Base-by-base conservation (phyloP, 2,329 filamentous ascomycete species). In the Fusarium vanettenii region DNA sequence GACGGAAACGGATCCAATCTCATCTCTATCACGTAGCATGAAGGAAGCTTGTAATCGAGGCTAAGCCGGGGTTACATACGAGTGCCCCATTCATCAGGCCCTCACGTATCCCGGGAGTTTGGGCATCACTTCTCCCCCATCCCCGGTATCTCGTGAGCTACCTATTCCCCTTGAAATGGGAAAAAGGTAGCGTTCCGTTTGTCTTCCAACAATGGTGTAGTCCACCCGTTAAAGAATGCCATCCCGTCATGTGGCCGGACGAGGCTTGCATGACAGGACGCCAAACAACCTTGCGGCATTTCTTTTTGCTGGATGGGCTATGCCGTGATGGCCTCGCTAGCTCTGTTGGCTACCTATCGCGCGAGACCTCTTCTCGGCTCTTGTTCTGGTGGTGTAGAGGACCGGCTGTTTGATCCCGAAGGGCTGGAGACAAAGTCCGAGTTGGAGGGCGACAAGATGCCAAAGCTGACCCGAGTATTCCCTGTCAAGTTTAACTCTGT, bases 171-270 rank as follows among this genome's bases (percentile, higher is more conserved):
- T 45, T 45, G 41, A 27, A 18, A 50, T 27, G 16, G 8, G 10
- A 50, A 39, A 14, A 50, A n/a, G 18, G 25, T 14, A 29, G 45
- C 45, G 43, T 48, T 48, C 13, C 14, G 25, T 50, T 29, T 5
- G 16, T 50, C 9, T 50, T 50, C 45, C 18, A 48, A 14, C 43
- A 39, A 27, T 57, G 55, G 55, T 37, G 57, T 62, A 68, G 55
- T 37, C 55, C 25, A 35, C 37, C 33, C 35, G 48, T 64, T 60
- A 39, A 25, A 72, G 64, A 52, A 66, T 68, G 31, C 29, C 33
- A 56, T 31, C 61, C 60, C 62, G 45, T 69, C 71, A 72, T 74
- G 68, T 72, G 68, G 55, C 64, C 41, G 52, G 52, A 39, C 60
- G 25, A 48, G 52, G 74, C 50, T 62, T 66, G 67, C 22, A 43